Conservation (phyloP, 2,329 filamentous ascomycete species). For the Phoma herbarum region DNA sequence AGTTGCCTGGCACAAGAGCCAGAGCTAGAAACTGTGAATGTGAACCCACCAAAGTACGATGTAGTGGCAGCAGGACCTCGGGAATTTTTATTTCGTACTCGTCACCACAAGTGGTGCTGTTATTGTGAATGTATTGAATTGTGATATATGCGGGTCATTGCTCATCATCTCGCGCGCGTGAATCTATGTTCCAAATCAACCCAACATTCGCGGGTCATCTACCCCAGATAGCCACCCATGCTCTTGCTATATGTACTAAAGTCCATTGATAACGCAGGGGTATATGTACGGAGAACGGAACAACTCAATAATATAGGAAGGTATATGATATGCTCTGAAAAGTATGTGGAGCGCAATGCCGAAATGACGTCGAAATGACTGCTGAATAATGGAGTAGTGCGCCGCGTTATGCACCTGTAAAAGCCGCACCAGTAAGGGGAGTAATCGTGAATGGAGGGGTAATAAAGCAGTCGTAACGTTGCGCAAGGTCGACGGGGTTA, state of each 20-base stretch:
- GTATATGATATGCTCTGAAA: not conserved
- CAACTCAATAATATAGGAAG: no score
- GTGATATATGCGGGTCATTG: slow-evolving; percentile 7
- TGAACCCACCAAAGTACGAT: not conserved
- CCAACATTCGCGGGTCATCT: not conserved
- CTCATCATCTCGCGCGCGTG: slow-evolving; percentile 8
- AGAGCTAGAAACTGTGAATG: not conserved
- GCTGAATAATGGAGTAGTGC: slow-evolving; percentile 6
- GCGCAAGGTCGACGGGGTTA: slow-evolving; percentile 4
- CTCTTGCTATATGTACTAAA: slow-evolving; percentile 18
- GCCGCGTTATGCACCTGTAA: slow-evolving; percentile 20
- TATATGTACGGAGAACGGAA: slow-evolving; percentile 12
- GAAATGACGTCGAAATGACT: not conserved
- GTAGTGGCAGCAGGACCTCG: no score
- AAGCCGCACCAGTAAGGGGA: slow-evolving; percentile 5
- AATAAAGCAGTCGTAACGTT: slow-evolving; percentile 6
- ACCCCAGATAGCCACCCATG: slow-evolving; percentile 9
- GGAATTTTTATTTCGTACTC: no score
- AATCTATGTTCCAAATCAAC: slow-evolving; percentile 15
- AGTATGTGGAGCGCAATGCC: not conserved
- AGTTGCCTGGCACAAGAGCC: not conserved
- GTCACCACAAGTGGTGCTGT: no score
- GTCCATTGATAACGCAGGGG: slow-evolving; percentile 12
- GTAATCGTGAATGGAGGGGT: slow-evolving; percentile 1
- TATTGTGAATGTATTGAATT: not conserved